Conservation (phyloP, 176 grass and related monocot species). For the Bolboschoenus planiculmis region DNA sequence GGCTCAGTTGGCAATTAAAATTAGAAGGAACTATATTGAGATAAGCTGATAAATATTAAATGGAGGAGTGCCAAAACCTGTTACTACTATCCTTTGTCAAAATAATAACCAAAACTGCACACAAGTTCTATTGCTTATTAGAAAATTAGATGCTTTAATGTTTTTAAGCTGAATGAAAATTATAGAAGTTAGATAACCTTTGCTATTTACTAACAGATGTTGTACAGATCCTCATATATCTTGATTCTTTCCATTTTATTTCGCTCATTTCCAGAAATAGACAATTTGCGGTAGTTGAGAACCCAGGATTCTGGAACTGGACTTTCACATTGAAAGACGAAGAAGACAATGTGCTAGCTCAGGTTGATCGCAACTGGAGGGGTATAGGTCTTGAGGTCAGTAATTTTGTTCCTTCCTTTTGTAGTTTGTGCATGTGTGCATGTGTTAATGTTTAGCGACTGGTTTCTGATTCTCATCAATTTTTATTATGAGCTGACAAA, state of each 20-base stretch:
- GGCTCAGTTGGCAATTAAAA: neutral
- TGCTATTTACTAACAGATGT: neutral
- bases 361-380: conserved; percentile 93
- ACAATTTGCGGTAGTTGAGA: conserved; percentile 99
- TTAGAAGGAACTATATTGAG: neutral
- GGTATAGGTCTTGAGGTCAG: conserved; percentile 90
- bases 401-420: neutral
- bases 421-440: neutral
- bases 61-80: neutral
- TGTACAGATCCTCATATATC: neutral
- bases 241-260: conserved; percentile 22
- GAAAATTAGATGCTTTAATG: neutral
- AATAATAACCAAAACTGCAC: neutral
- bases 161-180: neutral
- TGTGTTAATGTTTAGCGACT: neutral
- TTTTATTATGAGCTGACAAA: neutral
- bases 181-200: conserved; percentile 9
- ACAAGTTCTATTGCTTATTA: neutral
- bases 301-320: conserved; percentile 98
- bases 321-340: conserved; percentile 82
- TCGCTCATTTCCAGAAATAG: conserved; percentile 41
- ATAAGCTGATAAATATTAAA: neutral
- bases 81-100: neutral
- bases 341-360: conserved; percentile 66
- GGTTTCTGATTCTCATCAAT: neutral